phyloP scores from a whole-genome alignment of 768 basidiomycete genomes.

The Boletellus ananiceps region DNA sequence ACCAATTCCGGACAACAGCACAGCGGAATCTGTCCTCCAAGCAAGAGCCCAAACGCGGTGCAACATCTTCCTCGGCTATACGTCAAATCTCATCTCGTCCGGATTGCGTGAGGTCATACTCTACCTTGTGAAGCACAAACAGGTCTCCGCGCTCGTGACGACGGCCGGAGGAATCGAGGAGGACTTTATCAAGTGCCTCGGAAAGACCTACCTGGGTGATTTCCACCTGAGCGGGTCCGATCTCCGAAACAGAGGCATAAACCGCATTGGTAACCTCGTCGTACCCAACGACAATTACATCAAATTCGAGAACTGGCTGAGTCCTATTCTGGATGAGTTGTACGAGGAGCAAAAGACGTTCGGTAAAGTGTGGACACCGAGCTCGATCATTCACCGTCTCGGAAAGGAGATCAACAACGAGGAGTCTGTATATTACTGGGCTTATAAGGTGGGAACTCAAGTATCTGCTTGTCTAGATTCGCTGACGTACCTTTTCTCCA shows the following conservation, averaged over 20 bases:
- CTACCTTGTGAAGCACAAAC: slow-evolving; percentile 89
- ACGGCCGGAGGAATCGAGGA: slow-evolving; percentile 99
- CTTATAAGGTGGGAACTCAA: slow-evolving; percentile 77
- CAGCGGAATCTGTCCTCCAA: slow-evolving; percentile 57
- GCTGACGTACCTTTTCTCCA: slow-evolving; percentile 35
- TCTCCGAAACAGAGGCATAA: slow-evolving; percentile 83
- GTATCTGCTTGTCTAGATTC: slow-evolving; percentile 8
- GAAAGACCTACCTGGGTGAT: slow-evolving; percentile 89
- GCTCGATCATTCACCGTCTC: slow-evolving; percentile 82
- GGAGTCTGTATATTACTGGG: slow-evolving; percentile 98
- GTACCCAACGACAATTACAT: slow-evolving; percentile 99
- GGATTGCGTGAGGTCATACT: slow-evolving; percentile 91
- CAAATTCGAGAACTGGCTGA: slow-evolving; percentile 99
- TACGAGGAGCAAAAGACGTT: slow-evolving; percentile 76
- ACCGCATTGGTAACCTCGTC: slow-evolving; percentile 93
- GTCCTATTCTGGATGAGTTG: slow-evolving; percentile 88
- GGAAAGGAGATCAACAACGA: slow-evolving; percentile 98
- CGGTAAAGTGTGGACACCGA: slow-evolving; percentile 85
- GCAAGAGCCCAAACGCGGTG: slow-evolving; percentile 70
- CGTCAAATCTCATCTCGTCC: slow-evolving; percentile 97
- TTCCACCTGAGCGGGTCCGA: slow-evolving; percentile 90
- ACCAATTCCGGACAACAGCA: slow-evolving; percentile 62
- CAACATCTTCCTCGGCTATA: slow-evolving; percentile 94
- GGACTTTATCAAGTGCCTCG: slow-evolving; percentile 98
- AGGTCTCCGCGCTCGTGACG: slow-evolving; percentile 86